Conservation (phyloP, 768 basidiomycete genomes). For the Galerina sulciceps region DNA sequence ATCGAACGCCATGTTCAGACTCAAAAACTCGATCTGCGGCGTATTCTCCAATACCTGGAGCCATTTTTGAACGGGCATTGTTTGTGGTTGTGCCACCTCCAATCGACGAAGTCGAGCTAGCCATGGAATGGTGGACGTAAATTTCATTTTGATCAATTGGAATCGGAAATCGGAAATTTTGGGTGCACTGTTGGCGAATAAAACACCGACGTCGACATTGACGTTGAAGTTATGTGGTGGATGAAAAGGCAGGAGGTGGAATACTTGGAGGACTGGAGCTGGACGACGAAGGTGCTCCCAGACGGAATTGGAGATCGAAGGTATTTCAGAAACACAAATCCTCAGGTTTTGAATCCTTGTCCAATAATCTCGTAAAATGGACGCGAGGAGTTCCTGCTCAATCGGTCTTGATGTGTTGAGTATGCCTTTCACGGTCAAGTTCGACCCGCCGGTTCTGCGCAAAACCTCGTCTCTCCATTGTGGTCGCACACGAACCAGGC, state of each 20-base stretch:
- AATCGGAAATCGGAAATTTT: neutral
- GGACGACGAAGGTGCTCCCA: slow-evolving; percentile 1
- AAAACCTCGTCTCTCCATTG: neutral
- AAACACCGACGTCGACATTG: neutral
- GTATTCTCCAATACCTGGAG: neutral
- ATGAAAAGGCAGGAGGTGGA: neutral
- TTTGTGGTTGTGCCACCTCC: neutral
- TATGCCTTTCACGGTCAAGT: neutral
- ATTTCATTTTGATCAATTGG: neutral
- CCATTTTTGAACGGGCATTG: neutral
- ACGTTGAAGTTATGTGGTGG: neutral
- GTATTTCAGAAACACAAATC: neutral
- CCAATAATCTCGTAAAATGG: neutral
- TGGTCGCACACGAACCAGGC: neutral
- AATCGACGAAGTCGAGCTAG: neutral
- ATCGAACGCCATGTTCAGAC: neutral
- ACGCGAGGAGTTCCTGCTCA: neutral
- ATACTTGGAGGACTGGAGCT: neutral
- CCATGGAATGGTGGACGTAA: neutral
- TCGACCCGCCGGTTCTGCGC: neutral
- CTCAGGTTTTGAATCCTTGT: neutral
- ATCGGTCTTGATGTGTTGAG: neutral
- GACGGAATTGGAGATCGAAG: neutral
- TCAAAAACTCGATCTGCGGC: neutral
- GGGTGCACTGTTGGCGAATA: slow-evolving; percentile 7